Evolutionary conservation across 768 basidiomycete genomes (phyloP), one percentile per base, ranked within the genome.

Genomic region (Termitomyces titanicus): DNA sequence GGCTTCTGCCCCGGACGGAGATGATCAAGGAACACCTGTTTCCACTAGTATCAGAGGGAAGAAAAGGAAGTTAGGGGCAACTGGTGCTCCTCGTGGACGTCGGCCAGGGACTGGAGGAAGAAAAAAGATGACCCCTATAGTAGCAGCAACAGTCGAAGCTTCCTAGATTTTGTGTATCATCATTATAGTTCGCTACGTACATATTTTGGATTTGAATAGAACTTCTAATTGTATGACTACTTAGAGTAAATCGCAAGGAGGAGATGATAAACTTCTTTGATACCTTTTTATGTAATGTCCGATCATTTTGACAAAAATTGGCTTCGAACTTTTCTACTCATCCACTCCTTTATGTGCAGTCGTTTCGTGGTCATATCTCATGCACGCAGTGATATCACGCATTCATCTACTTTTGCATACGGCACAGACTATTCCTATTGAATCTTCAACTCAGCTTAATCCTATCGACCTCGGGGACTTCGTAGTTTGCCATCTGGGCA

Each of bases 11-110:
- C 59, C 56, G 15, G 74, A 74, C 20, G 64, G 64, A 42, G 71
- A 79, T 45, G 77, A 78, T 25, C 68, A 60, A 47, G 68, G 67
- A 31, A 65, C 66, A n/a, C 62, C 69, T 1, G 63, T 58, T 5
- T 7, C 22, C 25, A 61, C 72, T 6, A 66, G 63, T 38, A 62
- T 66, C 3, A 75, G 77, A 42, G 77, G 75, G 24, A 78, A 75
- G 62, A 78, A 74, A 61, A 72, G 76, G 37, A 78, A 73, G 61
- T 10, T 68, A 12, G 73, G 70, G 17, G 66, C 63, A 3, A 66
- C 70, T 42, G 69, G 72, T 22, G 68, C 68, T 29, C 60, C 70
- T 31, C 73, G 76, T 27, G 74, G 77, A 50, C 72, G 77, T 29
- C 76, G 74, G 47, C 65, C 73, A 47, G 69, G 52, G 31, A 22